Conservation (phyloP, 805 yeast species). For the Candida michaelii region DNA sequence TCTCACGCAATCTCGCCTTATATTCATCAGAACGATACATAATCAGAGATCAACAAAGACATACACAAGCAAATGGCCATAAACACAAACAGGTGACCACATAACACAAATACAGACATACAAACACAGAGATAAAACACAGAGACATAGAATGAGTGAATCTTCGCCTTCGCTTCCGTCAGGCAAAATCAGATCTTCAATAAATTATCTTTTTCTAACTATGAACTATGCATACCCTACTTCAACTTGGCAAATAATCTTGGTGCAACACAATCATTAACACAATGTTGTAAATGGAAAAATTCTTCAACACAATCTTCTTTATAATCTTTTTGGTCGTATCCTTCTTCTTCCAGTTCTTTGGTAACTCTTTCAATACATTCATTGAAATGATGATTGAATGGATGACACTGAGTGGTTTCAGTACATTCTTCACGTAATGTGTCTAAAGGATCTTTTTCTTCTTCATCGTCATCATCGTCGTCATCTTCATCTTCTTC, state of each 20-base stretch:
- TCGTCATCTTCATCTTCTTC: constrained; percentile 60
- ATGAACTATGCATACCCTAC: constrained; percentile 34
- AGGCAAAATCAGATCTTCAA: too few species aligned
- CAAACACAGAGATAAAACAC: too few species aligned
- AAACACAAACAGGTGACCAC: too few species aligned
- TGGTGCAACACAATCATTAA: constrained; percentile 91
- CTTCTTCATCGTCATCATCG: constrained; percentile 69
- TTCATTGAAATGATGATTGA: constrained; percentile 87
- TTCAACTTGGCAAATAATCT: constrained; percentile 83
- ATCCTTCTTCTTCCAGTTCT: constrained; percentile 80
- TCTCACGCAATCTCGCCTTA: too few species aligned
- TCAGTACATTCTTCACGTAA: constrained; percentile 61
- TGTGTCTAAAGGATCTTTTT: constrained; percentile 46
- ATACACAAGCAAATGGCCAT: too few species aligned
- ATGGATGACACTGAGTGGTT: constrained; percentile 65
- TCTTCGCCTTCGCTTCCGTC: too few species aligned
- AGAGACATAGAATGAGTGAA: too few species aligned
- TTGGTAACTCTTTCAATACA: constrained; percentile 93
- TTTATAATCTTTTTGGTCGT: constrained; percentile 76
- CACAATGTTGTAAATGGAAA: constrained; percentile 93
- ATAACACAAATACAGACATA: too few species aligned
- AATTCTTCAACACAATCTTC: constrained; percentile 98
- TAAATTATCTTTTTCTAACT: constrained; percentile 7
- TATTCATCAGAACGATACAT: too few species aligned
- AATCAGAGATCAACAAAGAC: too few species aligned